Evolutionary conservation across 2,329 filamentous ascomycete species (phyloP).

Genomic region (Fusarium cyanostomum): DNA sequence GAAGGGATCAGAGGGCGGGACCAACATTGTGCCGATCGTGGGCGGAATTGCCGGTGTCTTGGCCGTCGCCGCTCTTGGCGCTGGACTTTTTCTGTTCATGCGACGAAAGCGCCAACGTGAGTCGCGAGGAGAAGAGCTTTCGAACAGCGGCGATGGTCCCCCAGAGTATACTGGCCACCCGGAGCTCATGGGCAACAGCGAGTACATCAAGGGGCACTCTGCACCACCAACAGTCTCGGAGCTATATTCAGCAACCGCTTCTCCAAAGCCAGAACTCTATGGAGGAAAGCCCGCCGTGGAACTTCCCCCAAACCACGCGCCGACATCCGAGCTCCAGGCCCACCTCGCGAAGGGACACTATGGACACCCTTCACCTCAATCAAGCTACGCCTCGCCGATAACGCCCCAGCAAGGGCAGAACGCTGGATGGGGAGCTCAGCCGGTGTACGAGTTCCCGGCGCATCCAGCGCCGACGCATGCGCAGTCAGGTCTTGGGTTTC

Average conservation of each 20-base stretch:
- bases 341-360: constrained; percentile 26
- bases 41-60: constrained; percentile 45
- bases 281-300: constrained; percentile 35
- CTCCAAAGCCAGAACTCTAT: constrained; percentile 40
- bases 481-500: constrained; percentile 43
- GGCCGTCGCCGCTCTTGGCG: constrained; percentile 40
- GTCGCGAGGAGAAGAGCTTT: constrained; percentile 36
- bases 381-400: constrained; percentile 17
- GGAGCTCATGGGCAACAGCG: constrained; percentile 42
- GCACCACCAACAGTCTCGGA: constrained; percentile 26
- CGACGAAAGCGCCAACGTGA: constrained; percentile 45
- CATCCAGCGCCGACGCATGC: constrained; percentile 23
- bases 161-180: constrained; percentile 46
- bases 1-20: constrained; percentile 9
- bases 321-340: constrained; percentile 43
- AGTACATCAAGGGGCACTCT: constrained; percentile 13
- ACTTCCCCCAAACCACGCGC: constrained; percentile 37
- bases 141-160: constrained; percentile 16
- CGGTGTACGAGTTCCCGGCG: constrained; percentile 25
- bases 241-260: constrained; percentile 38
- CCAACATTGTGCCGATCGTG: constrained; percentile 48
- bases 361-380: constrained; percentile 32
- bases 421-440: constrained; percentile 18
- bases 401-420: constrained; percentile 34
- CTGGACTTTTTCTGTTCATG: constrained; percentile 50